phyloP scores from a whole-genome alignment of 208 protist species.

The Leishmania aethiopica region DNA sequence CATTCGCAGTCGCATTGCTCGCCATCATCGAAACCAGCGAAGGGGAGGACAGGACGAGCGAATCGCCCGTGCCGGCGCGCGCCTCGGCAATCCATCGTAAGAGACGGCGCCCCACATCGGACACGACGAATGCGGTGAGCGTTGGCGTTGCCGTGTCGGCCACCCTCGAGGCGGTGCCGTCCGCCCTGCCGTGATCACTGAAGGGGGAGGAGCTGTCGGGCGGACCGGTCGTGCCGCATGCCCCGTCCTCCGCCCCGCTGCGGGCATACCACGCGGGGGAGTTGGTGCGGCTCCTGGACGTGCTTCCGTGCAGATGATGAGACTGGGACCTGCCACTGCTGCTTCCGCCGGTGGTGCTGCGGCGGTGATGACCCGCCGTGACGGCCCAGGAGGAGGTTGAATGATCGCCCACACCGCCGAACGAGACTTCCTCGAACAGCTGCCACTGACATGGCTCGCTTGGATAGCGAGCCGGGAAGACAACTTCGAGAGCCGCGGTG shows the following conservation, averaged over 20 bases:
- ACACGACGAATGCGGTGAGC: conserved; percentile 26
- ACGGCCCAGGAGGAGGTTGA: conserved; percentile 30
- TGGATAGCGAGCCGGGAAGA: conserved; percentile 50
- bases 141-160: neutral
- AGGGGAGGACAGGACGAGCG: neutral
- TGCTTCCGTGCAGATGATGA: neutral
- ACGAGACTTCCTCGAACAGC: conserved; percentile 28
- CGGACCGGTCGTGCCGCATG: neutral
- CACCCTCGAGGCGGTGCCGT: neutral
- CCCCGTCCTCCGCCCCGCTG: neutral
- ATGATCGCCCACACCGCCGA: conserved; percentile 21
- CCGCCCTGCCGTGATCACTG: neutral
- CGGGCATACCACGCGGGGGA: neutral
- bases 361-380: conserved; percentile 7
- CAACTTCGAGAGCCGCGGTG: conserved; percentile 36
- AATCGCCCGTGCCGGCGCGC: neutral
- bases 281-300: neutral
- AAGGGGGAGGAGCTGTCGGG: neutral
- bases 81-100: conserved; percentile 24
- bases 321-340: neutral
- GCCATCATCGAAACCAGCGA: neutral
- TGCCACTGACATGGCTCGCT: conserved; percentile 51
- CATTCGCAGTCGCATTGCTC: neutral
- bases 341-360: neutral
- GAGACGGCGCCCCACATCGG: conserved; percentile 15